Evolutionary conservation across 2,329 filamentous ascomycete genomes (phyloP), one percentile per base, ranked within the genome.

Genomic region (Helotiales sp.): DNA sequence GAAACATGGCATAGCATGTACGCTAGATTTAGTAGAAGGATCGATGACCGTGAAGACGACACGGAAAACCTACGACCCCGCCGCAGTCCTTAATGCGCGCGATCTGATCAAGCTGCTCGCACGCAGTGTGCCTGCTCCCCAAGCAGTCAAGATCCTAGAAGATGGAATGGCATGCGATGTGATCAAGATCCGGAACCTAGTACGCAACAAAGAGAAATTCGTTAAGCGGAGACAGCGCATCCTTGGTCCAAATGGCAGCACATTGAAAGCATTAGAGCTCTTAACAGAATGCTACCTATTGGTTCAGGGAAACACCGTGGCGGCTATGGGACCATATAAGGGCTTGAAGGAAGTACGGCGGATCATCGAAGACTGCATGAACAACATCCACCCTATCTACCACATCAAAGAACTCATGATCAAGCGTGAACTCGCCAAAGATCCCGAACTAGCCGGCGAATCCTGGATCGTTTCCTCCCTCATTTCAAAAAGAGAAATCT

Each of bases 31-130:
- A 78, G 91, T 98, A 4, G 94, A 98, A 79, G 96, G 96, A 77
- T 93, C 89, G 78, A 98, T 98, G 95, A 94, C 92, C 0, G 95
- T 98, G 71, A 96, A 95, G 81, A 98, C 96, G 26, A 98, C 95
- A 1, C 85, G 91, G 75, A 94, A 94, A 79, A 97, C 93, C 2
- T 97, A 85, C 78, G 96, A 99, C 77, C 96, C 96, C 7, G 93
- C 94, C 6, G 88, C 94, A 4, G 97, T 99, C 66, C 86, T 99
- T 64, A 97, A 97, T 73, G 94, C 95, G 17, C 89, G 96, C 72
- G 96, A 99, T 78, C 84, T 99, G 70, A 96, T 99, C 78, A 97
- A 97, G 78, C 84, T 99, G 37, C 86, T 99, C 6, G 91, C 96
- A 3, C 87, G 96, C 78, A 96, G 92, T 75, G 96, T 99, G 5